Evolutionary conservation across 495 filamentous ascomycete species (phyloP).

Genomic region (Cudoniella acicularis): DNA sequence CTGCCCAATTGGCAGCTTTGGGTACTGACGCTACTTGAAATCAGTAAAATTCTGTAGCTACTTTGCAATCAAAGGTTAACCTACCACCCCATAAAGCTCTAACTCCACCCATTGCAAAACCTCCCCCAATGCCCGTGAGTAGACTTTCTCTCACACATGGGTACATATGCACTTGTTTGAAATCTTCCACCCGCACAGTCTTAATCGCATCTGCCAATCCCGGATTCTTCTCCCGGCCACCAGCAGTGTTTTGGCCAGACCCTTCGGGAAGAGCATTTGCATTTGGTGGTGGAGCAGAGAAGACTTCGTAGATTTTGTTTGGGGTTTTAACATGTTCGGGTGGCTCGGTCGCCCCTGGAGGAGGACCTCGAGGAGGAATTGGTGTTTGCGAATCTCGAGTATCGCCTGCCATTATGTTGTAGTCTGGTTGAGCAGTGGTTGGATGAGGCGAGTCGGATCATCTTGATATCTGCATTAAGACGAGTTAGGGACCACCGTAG

Average conservation of each 20-base stretch:
- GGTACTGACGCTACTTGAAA: constrained; percentile 38
- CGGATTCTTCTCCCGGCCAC: constrained; percentile 40
- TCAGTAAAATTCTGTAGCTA: neutral
- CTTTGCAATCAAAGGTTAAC: constrained; percentile 15
- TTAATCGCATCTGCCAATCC: constrained; percentile 61
- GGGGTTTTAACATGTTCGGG: constrained; percentile 30
- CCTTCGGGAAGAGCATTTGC: constrained; percentile 29
- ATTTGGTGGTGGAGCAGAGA: constrained; percentile 25
- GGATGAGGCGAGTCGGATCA: neutral
- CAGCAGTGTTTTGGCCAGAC: constrained; percentile 36
- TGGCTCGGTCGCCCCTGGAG: constrained; percentile 33
- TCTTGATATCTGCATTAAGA: neutral
- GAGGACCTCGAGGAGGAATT: constrained; percentile 27
- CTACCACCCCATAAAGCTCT: constrained; percentile 73
- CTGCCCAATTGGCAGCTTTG: constrained; percentile 77
- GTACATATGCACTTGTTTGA: constrained; percentile 67
- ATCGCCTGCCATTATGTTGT: constrained; percentile 26
- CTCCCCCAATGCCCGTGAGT: constrained; percentile 75
- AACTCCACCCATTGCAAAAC: constrained; percentile 67
- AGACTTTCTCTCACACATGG: constrained; percentile 83
- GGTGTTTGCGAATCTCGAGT: constrained; percentile 28
- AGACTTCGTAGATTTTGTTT: constrained; percentile 34
- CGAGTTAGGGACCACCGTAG: neutral
- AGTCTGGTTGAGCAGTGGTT: neutral
- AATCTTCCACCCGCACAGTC: constrained; percentile 64